Base-by-base conservation (phyloP, 202 grass and related monocot species). In the Panicum virgatum region DNA sequence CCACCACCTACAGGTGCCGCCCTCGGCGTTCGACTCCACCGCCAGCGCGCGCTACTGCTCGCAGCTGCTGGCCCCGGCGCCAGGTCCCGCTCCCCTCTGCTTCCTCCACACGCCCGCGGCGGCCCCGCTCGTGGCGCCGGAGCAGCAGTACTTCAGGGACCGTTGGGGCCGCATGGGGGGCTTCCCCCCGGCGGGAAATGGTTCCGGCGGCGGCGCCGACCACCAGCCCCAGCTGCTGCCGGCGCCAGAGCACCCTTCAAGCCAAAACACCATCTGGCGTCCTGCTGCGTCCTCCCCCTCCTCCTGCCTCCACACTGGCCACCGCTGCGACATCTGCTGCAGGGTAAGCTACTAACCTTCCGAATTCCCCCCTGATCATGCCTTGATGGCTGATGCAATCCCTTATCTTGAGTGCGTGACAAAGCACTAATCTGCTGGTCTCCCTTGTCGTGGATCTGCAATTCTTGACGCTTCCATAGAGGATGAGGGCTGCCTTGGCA, bases 171-270 rank as follows among this genome's bases (percentile, higher is more conserved):
- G 69, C 50, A 45, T 82, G 66, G 73, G 67, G 4, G 75, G 78
- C 2, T 86, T 85, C 69, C 2, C 22, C 27, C 11, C 26, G 58
- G 26, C 67, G 2, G 65, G 47, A 5, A 69, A 62, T 20, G 45
- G 52, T 12, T 52, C 5, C 40, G 58, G 48, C 65, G 40, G 62
- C 3, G 50, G 16, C 37, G 44, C 30, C 46, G 73, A 20, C 57
- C 40, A 47, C 13, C 75, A 62, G 5, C 5, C 46, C 0, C 84
- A 76, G 43, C 74, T 76, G 69, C 74, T 36, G 63, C 48, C 69
- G 26, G 72, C 46, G 52, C 76, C 77, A 60, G 89, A 94, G 89
- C 78, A 68, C 87, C 89, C 89, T 94, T 91, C 92, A 89, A 87
- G 75, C 86, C 92, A 94, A 89, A 91, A 14, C 73, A 82, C 85